These are phyloP conservation scores for Boletus sensibilis DNA, from an alignment of 768 basidiomycete species.

Conservation along the genomic window DNA sequence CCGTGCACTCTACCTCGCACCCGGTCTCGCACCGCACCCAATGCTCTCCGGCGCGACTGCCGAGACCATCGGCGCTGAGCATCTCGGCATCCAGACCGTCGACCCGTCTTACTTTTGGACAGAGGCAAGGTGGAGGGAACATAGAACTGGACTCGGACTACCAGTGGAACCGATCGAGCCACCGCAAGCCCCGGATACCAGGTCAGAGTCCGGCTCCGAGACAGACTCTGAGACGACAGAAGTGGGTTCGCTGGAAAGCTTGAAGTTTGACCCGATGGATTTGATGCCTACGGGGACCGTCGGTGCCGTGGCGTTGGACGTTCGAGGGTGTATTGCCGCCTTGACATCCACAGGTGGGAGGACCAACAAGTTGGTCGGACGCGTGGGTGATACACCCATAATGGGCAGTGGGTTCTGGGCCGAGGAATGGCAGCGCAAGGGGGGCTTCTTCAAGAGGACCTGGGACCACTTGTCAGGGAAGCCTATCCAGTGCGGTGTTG, in stretches of 20 bases:
- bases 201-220: constrained; percentile 4
- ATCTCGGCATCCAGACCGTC: constrained; percentile 56
- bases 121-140: constrained; percentile 70
- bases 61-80: constrained; percentile 54
- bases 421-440: constrained; percentile 61
- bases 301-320: constrained; percentile 79
- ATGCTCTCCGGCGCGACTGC: constrained; percentile 68
- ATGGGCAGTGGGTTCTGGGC: constrained; percentile 85
- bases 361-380: constrained; percentile 81
- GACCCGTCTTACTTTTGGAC: constrained; percentile 82
- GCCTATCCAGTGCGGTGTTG: constrained; percentile 46
- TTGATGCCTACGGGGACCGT: constrained; percentile 75
- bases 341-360: constrained; percentile 80
- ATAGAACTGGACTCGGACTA: constrained; percentile 67
- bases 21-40: constrained; percentile 58
- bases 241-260: constrained; percentile 15
- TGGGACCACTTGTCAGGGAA: constrained; percentile 43
- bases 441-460: constrained; percentile 31
- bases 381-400: constrained; percentile 79
- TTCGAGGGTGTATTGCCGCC: constrained; percentile 66
- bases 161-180: constrained; percentile 62
- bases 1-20: constrained; percentile 69
- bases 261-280: constrained; percentile 42
- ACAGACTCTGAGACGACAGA: constrained; percentile 21
- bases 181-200: constrained; percentile 11